Percentiles rank a stretch among this genome's conserved stretches.
Conservation (phyloP, 805 yeast species). For the Teunomyces stri region DNA sequence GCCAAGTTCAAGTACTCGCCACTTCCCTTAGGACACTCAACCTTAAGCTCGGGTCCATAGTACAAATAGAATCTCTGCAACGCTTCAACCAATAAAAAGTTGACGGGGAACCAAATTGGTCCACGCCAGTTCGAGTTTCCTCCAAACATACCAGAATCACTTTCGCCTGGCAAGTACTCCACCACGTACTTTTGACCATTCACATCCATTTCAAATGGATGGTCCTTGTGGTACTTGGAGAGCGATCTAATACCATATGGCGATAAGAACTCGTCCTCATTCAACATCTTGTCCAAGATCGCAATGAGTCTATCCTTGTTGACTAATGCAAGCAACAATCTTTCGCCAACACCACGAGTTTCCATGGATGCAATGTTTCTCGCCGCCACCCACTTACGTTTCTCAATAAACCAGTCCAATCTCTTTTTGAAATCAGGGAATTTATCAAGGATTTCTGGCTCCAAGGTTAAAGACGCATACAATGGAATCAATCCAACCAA, state of each 20-base stretch:
- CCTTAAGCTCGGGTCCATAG: conserved; percentile 81
- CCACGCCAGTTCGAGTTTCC: conserved; percentile 98
- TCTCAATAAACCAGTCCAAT: conserved; percentile 77
- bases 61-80: conserved; percentile 83
- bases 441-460: conserved; percentile 72
- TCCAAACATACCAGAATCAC: conserved; percentile 91
- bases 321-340: conserved; percentile 76
- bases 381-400: conserved; percentile 64
- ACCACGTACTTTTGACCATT: conserved; percentile 70
- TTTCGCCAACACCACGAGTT: conserved; percentile 76
- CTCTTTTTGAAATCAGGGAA: conserved; percentile 83
- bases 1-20: conserved; percentile 76
- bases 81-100: conserved; percentile 80
- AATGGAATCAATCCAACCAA: conserved; percentile 89
- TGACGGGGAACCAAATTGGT: conserved; percentile 95
- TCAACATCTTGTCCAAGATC: conserved; percentile 76
- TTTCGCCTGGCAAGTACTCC: conserved; percentile 80
- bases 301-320: conserved; percentile 74
- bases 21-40: conserved; percentile 85
- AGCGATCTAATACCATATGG: conserved; percentile 84
- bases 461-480: conserved; percentile 84
- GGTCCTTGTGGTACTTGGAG: conserved; percentile 78
- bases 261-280: conserved; percentile 81
- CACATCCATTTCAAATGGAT: conserved; percentile 84
- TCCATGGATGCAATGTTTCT: conserved; percentile 86